phyloP scores from a whole-genome alignment of 73 alveolate species.

The Symbiodinium pilosum region DNA sequence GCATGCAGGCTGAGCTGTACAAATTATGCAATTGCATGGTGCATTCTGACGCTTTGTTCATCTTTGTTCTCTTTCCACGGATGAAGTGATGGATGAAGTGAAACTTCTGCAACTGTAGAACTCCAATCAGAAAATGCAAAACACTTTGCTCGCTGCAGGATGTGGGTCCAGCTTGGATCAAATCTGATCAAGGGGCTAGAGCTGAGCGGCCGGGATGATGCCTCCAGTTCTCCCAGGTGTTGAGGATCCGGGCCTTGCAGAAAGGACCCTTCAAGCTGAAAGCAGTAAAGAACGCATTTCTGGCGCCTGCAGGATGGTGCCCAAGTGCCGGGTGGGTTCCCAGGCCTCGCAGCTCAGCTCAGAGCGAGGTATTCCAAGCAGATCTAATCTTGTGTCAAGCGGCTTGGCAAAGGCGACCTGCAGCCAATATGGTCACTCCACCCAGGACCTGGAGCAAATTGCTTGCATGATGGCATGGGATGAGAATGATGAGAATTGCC shows the following conservation, averaged over 20 bases:
- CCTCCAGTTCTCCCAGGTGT: conserved; percentile 83
- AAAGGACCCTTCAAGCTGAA: too few species aligned
- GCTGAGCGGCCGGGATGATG: conserved; percentile 68
- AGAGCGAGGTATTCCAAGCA: too few species aligned
- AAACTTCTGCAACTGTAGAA: background rate
- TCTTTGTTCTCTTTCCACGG: background rate
- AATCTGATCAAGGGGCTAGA: background rate
- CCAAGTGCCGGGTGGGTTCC: conserved; percentile 79
- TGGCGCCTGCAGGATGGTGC: conserved; percentile 64
- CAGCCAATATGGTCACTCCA: conserved; percentile 27
- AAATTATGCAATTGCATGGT: background rate
- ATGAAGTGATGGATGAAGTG: background rate
- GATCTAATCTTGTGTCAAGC: background rate
- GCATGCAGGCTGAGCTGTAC: background rate
- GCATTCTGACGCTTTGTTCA: background rate
- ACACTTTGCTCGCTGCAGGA: background rate
- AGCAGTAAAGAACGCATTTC: background rate
- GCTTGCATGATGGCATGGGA: too few species aligned
- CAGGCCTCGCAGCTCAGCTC: conserved; percentile 28
- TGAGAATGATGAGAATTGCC: too few species aligned
- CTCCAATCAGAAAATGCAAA: too few species aligned
- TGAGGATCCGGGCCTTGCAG: conserved; percentile 52
- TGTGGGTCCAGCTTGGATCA: too few species aligned
- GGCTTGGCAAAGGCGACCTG: conserved; percentile 47
- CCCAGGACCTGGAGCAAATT: conserved; percentile 70